Conservation (phyloP, 495 filamentous ascomycete species). For the Amphirosellinia nigrospora region DNA sequence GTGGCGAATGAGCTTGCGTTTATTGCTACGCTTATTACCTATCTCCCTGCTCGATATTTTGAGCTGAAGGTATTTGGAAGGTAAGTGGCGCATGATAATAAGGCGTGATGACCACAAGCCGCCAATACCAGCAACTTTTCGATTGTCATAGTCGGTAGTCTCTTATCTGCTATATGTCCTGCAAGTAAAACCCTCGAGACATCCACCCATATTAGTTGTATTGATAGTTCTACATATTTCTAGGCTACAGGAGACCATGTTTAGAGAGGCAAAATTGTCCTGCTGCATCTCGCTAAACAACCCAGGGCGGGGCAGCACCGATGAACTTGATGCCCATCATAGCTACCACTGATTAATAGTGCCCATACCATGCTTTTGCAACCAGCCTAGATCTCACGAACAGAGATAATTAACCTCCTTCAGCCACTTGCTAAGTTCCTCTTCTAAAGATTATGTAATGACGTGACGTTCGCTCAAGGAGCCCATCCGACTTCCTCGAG, state of each 20-base stretch:
- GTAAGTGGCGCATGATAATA: background rate
- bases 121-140: background rate
- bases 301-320: background rate
- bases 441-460: background rate
- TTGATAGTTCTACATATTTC: background rate
- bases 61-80: slow-evolving; percentile 23
- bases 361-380: background rate
- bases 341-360: background rate
- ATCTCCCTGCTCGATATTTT: slow-evolving; percentile 38
- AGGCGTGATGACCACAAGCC: background rate
- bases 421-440: background rate
- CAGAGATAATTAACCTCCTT: background rate
- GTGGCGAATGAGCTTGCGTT: slow-evolving; percentile 62
- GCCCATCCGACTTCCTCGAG: slow-evolving; percentile 51
- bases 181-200: background rate
- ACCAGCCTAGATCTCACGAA: background rate
- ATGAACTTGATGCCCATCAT: background rate
- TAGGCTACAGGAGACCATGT: background rate
- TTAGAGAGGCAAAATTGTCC: background rate
- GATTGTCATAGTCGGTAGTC: background rate
- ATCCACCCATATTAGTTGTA: background rate
- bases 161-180: background rate
- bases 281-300: background rate
- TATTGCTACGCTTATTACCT: slow-evolving; percentile 51
- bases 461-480: slow-evolving; percentile 18